Percentiles rank a stretch among this genome's conserved stretches.
Conservation (phyloP, 441 rosid genomes). For the Adansonia grandidieri region DNA sequence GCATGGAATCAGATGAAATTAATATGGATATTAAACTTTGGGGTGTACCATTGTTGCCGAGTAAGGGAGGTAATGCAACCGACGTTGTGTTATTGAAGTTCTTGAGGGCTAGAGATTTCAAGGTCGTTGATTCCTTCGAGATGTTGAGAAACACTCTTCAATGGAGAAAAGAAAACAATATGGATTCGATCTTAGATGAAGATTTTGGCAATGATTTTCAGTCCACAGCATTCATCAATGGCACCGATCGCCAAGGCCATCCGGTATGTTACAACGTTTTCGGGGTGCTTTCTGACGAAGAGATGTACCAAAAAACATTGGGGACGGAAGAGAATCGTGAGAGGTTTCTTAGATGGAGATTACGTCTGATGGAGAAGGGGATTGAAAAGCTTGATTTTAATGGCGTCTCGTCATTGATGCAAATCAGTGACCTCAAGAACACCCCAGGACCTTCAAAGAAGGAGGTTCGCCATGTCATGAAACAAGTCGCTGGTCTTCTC, state of each 20-base stretch:
- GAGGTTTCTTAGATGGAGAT: constrained; percentile 46
- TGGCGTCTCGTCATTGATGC: constrained; percentile 41
- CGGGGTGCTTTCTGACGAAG: constrained; percentile 40
- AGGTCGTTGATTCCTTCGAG: constrained; percentile 48
- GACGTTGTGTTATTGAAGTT: constrained; percentile 48
- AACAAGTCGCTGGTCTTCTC: constrained; percentile 39
- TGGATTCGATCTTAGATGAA: constrained; percentile 46
- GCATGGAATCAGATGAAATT: background rate
- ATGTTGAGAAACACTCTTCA: constrained; percentile 51
- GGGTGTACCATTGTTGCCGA: constrained; percentile 54
- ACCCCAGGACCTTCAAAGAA: constrained; percentile 48
- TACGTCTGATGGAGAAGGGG: constrained; percentile 49
- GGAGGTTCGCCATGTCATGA: constrained; percentile 40
- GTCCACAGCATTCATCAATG: constrained; percentile 41
- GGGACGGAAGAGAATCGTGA: constrained; percentile 41
- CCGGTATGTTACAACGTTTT: constrained; percentile 56
- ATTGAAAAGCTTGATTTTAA: constrained; percentile 47
- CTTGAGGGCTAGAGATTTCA: constrained; percentile 57
- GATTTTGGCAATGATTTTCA: constrained; percentile 34
- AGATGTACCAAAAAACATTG: constrained; percentile 38
- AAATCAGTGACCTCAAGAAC: constrained; percentile 53
- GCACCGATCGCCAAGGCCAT: constrained; percentile 51
- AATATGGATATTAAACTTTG: constrained; percentile 44
- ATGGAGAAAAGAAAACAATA: constrained; percentile 56
- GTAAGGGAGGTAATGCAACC: constrained; percentile 45